A percentile compares a stretch with the other conserved stretches of the same genome.
Conservation (phyloP, 2,329 filamentous ascomycete species). For the Didymella pinodella region DNA sequence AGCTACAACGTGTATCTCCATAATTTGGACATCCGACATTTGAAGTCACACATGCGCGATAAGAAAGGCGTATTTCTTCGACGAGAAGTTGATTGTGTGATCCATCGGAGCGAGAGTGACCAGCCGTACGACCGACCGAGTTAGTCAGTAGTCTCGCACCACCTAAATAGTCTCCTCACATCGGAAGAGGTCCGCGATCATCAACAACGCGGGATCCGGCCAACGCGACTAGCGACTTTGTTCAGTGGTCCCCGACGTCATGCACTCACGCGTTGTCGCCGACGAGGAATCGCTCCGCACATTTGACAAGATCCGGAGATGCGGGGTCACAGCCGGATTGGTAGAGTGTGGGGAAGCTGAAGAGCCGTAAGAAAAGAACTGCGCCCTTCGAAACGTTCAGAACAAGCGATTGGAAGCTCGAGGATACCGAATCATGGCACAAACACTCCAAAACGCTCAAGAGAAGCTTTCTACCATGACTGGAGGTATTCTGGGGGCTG, state of each 20-base stretch:
- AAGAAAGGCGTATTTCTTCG: background rate
- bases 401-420: background rate
- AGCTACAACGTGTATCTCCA: background rate
- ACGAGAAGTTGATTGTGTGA: background rate
- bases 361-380: slow-evolving; percentile 2
- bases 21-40: background rate
- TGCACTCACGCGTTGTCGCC: background rate
- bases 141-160: background rate
- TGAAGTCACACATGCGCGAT: background rate
- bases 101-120: background rate
- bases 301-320: background rate
- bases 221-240: background rate
- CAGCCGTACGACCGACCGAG: slow-evolving; percentile 11
- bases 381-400: background rate
- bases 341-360: slow-evolving; percentile 9
- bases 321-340: slow-evolving; percentile 17
- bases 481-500: slow-evolving; percentile 16
- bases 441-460: slow-evolving; percentile 22
- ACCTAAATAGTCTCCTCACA: slow-evolving; percentile 1
- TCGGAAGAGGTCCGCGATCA: slow-evolving; percentile 13
- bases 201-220: slow-evolving; percentile 8
- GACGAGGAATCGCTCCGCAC: slow-evolving; percentile 1
- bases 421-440: slow-evolving; percentile 14
- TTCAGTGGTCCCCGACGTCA: slow-evolving; percentile 9
- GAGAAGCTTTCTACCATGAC: slow-evolving; percentile 27